Conservation (phyloP, 768 basidiomycete genomes). For the Coprinopsis cinerea region DNA sequence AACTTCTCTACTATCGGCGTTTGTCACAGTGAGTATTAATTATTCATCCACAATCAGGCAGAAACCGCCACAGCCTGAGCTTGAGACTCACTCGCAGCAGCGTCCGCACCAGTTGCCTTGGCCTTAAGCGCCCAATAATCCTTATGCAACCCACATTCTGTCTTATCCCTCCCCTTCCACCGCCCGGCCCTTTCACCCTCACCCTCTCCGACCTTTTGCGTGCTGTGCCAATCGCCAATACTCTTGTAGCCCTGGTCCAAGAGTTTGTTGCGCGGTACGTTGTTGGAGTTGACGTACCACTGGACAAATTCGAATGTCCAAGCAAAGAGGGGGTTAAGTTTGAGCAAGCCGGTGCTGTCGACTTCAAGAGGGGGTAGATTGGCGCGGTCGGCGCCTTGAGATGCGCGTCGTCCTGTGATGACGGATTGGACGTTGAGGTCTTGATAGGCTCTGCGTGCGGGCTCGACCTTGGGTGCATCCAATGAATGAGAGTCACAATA, state of each 20-base stretch:
- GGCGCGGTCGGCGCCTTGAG: constrained; percentile 89
- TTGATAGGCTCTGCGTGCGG: constrained; percentile 82
- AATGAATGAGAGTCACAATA: not conserved
- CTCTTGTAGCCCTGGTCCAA: constrained; percentile 90
- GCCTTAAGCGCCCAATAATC: constrained; percentile 79
- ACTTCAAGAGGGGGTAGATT: constrained; percentile 82
- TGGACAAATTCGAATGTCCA: constrained; percentile 87
- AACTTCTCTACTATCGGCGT: no score
- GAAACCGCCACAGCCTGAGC: not conserved
- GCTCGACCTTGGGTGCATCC: constrained; percentile 72
- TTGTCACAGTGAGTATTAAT: no score
- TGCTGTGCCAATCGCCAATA: constrained; percentile 98
- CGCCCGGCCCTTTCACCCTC: constrained; percentile 87
- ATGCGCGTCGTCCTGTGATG: constrained; percentile 91
- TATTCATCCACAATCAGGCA: no score
- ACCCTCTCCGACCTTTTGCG: constrained; percentile 57
- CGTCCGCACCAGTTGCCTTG: constrained; percentile 32
- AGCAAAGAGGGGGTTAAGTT: constrained; percentile 87
- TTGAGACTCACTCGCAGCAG: not conserved
- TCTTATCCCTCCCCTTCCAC: constrained; percentile 88
- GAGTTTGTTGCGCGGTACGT: constrained; percentile 84
- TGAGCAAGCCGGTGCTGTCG: constrained; percentile 84
- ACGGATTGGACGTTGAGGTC: constrained; percentile 74
- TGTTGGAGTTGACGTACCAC: constrained; percentile 73
- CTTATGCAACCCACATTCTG: constrained; percentile 92